Conservation (phyloP, 768 basidiomycete genomes). For the Trametes punicea region DNA sequence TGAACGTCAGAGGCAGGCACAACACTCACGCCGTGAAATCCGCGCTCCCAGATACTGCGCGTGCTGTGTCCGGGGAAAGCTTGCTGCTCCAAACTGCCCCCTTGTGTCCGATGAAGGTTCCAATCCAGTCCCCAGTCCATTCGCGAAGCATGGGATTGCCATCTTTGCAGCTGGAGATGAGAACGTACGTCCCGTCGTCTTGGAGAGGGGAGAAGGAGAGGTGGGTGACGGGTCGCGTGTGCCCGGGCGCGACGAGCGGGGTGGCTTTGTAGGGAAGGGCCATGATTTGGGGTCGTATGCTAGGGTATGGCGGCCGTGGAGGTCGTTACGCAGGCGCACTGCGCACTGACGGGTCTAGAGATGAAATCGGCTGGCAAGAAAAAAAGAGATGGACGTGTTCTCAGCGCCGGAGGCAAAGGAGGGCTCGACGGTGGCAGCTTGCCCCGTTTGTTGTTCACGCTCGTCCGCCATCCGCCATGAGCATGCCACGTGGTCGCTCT, state of each 20-base stretch:
- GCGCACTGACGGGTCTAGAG: conserved; percentile 29
- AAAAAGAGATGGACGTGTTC: conserved; percentile 9
- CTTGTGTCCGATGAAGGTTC: conserved; percentile 85
- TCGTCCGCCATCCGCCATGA: conserved; percentile 7
- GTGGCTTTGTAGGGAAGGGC: conserved; percentile 47
- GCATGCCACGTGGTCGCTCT: conserved; percentile 10
- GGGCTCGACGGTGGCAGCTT: background rate
- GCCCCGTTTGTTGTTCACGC: conserved; percentile 1
- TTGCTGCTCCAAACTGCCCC: conserved; percentile 98
- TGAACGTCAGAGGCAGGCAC: conserved; percentile 14
- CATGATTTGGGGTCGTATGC: conserved; percentile 24
- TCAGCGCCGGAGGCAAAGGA: conserved; percentile 5
- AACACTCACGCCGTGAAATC: conserved; percentile 91
- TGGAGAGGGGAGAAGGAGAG: conserved; percentile 88
- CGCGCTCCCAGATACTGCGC: conserved; percentile 90
- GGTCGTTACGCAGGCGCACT: conserved; percentile 30
- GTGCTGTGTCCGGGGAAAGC: conserved; percentile 78
- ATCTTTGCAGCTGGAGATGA: conserved; percentile 98
- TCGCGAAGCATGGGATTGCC: conserved; percentile 96
- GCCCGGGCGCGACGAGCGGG: conserved; percentile 81
- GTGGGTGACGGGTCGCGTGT: conserved; percentile 87
- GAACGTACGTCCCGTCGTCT: conserved; percentile 80
- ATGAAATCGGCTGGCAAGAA: conserved; percentile 18
- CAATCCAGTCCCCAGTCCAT: conserved; percentile 99
- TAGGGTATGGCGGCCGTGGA: conserved; percentile 18